Evolutionary conservation across 176 grass and related monocot species (phyloP).

Genomic region (Eleusine coracana): DNA sequence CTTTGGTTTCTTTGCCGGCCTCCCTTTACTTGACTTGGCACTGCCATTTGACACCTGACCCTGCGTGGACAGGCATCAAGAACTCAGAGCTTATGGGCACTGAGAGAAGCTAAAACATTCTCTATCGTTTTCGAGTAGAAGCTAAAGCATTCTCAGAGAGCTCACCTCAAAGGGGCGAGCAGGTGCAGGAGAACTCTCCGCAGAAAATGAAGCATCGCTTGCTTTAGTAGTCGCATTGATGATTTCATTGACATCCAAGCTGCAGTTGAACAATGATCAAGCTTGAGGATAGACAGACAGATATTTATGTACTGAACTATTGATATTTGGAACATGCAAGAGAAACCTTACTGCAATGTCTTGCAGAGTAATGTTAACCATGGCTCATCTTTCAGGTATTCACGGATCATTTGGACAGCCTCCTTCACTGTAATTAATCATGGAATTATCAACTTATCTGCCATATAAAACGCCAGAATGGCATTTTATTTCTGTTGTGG

Average conservation of each 20-base stretch:
- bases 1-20: slow-evolving; percentile 72
- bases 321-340: slow-evolving; percentile 7
- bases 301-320: slow-evolving; percentile 17
- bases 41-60: slow-evolving; percentile 40
- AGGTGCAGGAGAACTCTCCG: slow-evolving; percentile 45
- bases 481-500: background rate
- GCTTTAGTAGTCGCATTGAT: slow-evolving; percentile 43
- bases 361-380: slow-evolving; percentile 74
- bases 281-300: background rate
- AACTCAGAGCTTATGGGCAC: slow-evolving; percentile 20
- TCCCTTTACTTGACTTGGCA: slow-evolving; percentile 59
- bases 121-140: background rate
- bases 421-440: slow-evolving; percentile 63
- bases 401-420: slow-evolving; percentile 69
- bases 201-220: slow-evolving; percentile 37
- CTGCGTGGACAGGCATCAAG: slow-evolving; percentile 34
- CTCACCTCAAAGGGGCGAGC: slow-evolving; percentile 55
- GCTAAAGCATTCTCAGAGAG: background rate
- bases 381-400: slow-evolving; percentile 84
- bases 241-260: slow-evolving; percentile 66
- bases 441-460: background rate
- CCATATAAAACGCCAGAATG: background rate
- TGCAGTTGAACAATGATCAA: slow-evolving; percentile 41
- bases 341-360: slow-evolving; percentile 67
- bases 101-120: background rate